A percentile compares a stretch with the other conserved stretches of the same genome.
Conservation (phyloP, 805 yeast species). For the Jamesozyma gamospora region DNA sequence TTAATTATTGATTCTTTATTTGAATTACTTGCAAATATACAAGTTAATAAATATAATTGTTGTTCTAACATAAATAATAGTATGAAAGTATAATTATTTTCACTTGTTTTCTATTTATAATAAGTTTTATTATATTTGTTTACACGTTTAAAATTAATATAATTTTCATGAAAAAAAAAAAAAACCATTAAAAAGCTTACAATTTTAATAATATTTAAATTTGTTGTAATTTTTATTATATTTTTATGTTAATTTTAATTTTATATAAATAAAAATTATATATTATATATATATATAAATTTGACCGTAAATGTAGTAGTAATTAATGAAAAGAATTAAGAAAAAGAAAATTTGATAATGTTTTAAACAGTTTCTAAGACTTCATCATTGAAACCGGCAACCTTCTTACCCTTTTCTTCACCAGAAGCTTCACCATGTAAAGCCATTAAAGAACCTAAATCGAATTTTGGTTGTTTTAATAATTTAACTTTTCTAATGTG, state of each 20-base stretch:
- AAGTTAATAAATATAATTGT: constrained; percentile 18
- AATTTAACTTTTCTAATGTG: constrained; percentile 98
- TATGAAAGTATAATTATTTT: too few relatives aligned
- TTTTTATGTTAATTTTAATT: too few relatives aligned
- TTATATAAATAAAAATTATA: too few relatives aligned
- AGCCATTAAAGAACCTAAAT: constrained; percentile 88
- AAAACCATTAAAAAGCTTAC: too few relatives aligned
- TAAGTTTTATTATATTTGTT: too few relatives aligned
- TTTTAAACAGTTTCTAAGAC: constrained; percentile 89
- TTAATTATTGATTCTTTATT: constrained; percentile 10
- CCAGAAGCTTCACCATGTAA: constrained; percentile 90
- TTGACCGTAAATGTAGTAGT: background rate
- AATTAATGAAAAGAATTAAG: background rate
- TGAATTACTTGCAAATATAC: constrained; percentile 18
- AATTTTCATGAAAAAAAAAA: too few relatives aligned
- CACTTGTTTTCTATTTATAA: too few relatives aligned
- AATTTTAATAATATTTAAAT: too few relatives aligned
- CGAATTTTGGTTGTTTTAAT: constrained; percentile 97
- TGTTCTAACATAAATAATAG: constrained; percentile 9
- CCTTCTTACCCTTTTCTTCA: constrained; percentile 96
- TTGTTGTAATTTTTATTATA: too few relatives aligned
- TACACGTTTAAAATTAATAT: too few relatives aligned
- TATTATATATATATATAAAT: background rate
- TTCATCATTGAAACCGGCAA: constrained; percentile 93
- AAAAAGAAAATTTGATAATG: background rate